Conservation (phyloP, 345 rosid genomes). For the Syzygium jambos region DNA sequence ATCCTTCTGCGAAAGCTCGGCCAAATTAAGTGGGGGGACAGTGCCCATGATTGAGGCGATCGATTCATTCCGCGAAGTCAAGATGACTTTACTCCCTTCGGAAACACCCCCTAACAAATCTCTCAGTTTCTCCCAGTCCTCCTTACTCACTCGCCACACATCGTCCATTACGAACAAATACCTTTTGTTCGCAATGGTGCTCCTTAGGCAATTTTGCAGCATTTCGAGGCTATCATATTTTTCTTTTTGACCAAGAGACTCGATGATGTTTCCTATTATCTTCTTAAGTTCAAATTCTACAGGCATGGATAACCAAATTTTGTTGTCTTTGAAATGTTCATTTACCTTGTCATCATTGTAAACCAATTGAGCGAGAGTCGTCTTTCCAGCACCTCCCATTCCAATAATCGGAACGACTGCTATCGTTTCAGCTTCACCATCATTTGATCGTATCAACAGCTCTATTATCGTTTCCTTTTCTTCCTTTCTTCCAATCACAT, state of each 20-base stretch:
- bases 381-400: constrained; percentile 20
- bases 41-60: neutral
- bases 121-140: neutral
- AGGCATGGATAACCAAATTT: constrained; percentile 2
- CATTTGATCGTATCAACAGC: neutral
- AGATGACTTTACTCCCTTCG: neutral
- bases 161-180: constrained; percentile 1
- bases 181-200: neutral
- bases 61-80: neutral
- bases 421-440: neutral
- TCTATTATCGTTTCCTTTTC: constrained; percentile 1
- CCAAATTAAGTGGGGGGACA: rapidly evolving
- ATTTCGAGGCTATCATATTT: neutral
- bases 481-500: constrained; percentile 7
- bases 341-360: neutral
- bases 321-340: neutral
- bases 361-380: constrained; percentile 6
- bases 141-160: neutral
- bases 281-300: neutral
- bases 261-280: neutral
- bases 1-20: neutral
- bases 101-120: neutral
- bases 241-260: neutral
- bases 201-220: neutral
- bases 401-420: constrained; percentile 7